Evolutionary conservation across 164 flowering plant genomes (phyloP).

Genomic region (Hamamelis virginiana): DNA sequence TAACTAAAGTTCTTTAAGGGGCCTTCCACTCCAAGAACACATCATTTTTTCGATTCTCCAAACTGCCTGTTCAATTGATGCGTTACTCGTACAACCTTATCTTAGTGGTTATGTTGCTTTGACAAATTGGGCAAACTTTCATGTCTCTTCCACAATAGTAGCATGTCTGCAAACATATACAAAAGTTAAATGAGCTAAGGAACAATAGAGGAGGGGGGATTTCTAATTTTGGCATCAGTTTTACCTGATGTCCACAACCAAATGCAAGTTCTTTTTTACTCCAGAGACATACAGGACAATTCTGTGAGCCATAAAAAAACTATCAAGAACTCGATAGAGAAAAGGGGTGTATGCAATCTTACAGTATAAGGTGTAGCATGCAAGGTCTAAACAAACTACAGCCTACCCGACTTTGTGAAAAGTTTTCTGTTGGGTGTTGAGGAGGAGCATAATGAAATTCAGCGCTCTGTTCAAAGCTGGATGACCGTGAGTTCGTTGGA

Average conservation of each 20-base stretch:
- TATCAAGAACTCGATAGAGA: background rate
- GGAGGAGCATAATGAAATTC: conserved; percentile 13
- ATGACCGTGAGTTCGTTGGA: conserved; percentile 10
- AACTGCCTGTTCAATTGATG: background rate
- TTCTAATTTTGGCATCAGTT: conserved; percentile 26
- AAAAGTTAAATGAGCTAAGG: background rate
- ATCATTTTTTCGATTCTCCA: background rate
- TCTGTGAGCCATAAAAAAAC: conserved; percentile 18
- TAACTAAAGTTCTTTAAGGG: conserved; percentile 4
- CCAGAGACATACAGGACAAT: conserved; percentile 36
- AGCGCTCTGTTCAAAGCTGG: conserved; percentile 17
- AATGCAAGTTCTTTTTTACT: conserved; percentile 37
- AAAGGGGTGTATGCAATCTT: background rate
- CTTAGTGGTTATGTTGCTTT: conserved; percentile 23
- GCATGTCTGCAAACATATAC: conserved; percentile 38
- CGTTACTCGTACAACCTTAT: conserved; percentile 27
- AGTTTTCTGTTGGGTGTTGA: conserved; percentile 12
- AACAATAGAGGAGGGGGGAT: background rate
- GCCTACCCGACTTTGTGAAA: conserved; percentile 9
- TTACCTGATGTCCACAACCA: conserved; percentile 62
- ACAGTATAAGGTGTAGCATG: conserved; percentile 4
- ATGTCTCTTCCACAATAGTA: conserved; percentile 39
- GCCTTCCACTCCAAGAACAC: background rate
- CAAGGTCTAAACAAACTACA: background rate
- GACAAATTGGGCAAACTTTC: conserved; percentile 36